phyloP scores from a whole-genome alignment of 78 protist genomes.

The Trichosphaerium sp. region DNA sequence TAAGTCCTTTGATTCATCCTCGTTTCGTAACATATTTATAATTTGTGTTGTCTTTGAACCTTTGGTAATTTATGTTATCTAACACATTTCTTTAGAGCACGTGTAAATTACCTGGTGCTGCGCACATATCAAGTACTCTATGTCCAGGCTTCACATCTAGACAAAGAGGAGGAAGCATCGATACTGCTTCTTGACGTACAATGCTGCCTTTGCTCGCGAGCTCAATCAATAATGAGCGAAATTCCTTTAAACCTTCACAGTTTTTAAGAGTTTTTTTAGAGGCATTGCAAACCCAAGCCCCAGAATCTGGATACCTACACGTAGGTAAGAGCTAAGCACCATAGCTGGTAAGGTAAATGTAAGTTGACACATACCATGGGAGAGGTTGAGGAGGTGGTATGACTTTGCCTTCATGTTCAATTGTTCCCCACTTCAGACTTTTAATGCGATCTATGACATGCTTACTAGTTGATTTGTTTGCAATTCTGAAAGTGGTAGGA shows the following conservation, averaged over 20 bases:
- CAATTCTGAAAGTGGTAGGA: conserved; percentile 43
- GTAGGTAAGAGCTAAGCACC: background rate
- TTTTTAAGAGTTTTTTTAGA: conserved; percentile 25
- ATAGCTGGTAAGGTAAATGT: background rate
- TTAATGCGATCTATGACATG: background rate
- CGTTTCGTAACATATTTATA: conserved; percentile 40
- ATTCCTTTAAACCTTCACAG: conserved; percentile 2
- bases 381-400: background rate
- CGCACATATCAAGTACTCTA: conserved; percentile 91
- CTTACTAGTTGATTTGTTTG: conserved; percentile 4
- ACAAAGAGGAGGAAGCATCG: conserved; percentile 56
- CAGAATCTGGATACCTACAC: conserved; percentile 38
- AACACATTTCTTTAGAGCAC: too few species aligned
- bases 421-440: background rate
- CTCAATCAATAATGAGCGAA: conserved; percentile 29
- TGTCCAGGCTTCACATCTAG: conserved; percentile 34
- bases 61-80: too few species aligned
- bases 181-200: conserved; percentile 56
- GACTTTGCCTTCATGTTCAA: conserved; percentile 12
- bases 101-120: too few species aligned
- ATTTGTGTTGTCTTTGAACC: conserved; percentile 94
- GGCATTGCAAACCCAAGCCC: conserved; percentile 36
- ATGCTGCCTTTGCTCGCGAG: conserved; percentile 27
- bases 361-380: background rate
- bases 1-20: conserved; percentile 7